Conservation (phyloP, 441 rosid genomes). For the Melastoma candidum region DNA sequence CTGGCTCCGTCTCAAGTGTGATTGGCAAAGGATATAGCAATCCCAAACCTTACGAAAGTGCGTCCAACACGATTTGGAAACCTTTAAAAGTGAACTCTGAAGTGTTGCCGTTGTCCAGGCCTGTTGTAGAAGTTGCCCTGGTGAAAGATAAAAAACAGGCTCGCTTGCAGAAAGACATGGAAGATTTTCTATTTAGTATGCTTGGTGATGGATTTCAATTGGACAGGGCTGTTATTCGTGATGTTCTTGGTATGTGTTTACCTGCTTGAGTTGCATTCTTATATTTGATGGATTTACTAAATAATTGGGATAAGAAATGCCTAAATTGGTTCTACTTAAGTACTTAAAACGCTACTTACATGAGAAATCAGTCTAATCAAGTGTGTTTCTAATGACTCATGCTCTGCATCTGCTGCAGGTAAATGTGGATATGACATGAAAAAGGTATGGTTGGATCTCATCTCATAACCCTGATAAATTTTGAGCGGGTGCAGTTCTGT, state of each 20-base stretch:
- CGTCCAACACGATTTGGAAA: conserved; percentile 20
- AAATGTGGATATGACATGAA: conserved; percentile 49
- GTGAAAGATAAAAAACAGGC: conserved; percentile 16
- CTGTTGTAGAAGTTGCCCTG: conserved; percentile 23
- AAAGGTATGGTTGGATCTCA: conserved; percentile 31
- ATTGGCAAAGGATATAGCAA: conserved; percentile 38
- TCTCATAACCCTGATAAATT: neutral
- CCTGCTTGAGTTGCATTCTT: conserved; percentile 3
- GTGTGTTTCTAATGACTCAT: neutral
- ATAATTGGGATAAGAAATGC: neutral
- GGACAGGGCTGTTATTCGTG: conserved; percentile 30
- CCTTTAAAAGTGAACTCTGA: conserved; percentile 38
- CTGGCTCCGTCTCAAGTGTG: conserved; percentile 42
- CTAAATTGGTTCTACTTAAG: neutral
- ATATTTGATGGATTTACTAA: neutral
- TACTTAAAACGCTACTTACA: neutral
- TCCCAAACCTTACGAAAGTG: conserved; percentile 23
- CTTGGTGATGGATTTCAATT: conserved; percentile 52
- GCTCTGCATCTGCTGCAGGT: conserved; percentile 27
- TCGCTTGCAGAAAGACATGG: conserved; percentile 32
- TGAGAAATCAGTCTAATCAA: neutral
- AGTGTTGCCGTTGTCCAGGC: conserved; percentile 26
- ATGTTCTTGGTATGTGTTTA: conserved; percentile 38
- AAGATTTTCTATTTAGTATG: conserved; percentile 44
- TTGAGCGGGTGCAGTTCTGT: neutral